phyloP scores from a whole-genome alignment of 345 rosid genomes.

The Salix dunnii region DNA sequence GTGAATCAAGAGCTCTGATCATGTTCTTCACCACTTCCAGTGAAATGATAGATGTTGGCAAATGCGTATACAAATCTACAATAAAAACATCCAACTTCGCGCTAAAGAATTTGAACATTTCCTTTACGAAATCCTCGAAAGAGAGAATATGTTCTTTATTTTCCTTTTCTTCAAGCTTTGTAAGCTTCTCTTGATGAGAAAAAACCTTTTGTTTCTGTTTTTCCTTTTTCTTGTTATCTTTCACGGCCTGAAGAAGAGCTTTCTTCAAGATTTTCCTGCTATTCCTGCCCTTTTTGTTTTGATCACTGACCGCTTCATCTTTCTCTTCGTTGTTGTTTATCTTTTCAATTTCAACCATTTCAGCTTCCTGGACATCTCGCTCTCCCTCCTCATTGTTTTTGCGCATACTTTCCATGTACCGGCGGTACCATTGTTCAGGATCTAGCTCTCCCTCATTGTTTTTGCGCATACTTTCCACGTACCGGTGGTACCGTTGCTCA shows the following conservation, averaged over 20 bases:
- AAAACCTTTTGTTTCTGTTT: background rate
- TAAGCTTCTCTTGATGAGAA: background rate
- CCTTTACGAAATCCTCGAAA: constrained; percentile 4
- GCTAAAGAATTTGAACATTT: background rate
- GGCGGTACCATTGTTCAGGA: constrained; percentile 8
- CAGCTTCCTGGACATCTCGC: background rate
- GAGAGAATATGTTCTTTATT: background rate
- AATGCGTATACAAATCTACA: background rate
- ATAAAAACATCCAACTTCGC: background rate
- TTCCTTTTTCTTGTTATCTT: background rate
- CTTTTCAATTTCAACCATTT: background rate
- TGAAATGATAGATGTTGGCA: constrained; percentile 4
- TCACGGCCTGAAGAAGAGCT: background rate
- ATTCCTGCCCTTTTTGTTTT: background rate
- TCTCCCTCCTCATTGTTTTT: background rate
- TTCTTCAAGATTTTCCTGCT: background rate
- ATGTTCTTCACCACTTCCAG: constrained; percentile 3
- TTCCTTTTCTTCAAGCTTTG: background rate
- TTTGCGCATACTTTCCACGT: background rate
- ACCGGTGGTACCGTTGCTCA: background rate
- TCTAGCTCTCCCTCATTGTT: background rate
- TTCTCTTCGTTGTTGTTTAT: background rate
- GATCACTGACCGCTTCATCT: background rate
- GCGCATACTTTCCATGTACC: background rate
- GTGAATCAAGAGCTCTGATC: background rate